These are phyloP conservation scores for Favolaschia claudopus DNA, from an alignment of 768 basidiomycete species.

Conservation along the genomic window DNA sequence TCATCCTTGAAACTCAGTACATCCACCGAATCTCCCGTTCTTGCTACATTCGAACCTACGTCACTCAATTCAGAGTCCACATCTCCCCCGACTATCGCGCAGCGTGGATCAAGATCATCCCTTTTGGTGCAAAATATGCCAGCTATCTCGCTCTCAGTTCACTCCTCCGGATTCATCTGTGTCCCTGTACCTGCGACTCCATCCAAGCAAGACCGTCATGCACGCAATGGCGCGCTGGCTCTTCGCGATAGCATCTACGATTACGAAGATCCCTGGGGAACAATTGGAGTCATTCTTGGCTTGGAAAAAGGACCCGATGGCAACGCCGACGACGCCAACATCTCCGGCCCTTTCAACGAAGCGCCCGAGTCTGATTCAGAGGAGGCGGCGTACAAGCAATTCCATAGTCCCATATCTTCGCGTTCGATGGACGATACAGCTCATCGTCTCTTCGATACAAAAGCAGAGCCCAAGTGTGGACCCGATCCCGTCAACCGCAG, in stretches of 20 bases:
- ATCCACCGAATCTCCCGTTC: too few relatives aligned
- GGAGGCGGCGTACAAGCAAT: too few relatives aligned
- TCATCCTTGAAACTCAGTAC: too few relatives aligned
- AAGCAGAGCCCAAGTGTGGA: too few relatives aligned
- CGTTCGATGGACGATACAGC: too few relatives aligned
- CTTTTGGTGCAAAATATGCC: neutral
- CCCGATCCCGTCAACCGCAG: too few relatives aligned
- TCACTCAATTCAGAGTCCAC: neutral
- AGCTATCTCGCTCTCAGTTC: conserved; percentile 3
- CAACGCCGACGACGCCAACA: neutral
- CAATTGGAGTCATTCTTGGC: conserved; percentile 52
- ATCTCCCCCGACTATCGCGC: neutral
- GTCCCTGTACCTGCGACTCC: neutral
- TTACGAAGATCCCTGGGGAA: conserved; percentile 53
- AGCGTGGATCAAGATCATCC: neutral
- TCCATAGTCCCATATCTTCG: too few relatives aligned
- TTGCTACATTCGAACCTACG: too few relatives aligned
- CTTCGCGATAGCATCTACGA: conserved; percentile 42
- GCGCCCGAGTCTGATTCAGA: neutral
- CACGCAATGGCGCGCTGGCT: conserved; percentile 51
- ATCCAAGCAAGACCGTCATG: neutral
- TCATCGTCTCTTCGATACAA: too few relatives aligned
- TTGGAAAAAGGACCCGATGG: conserved; percentile 18
- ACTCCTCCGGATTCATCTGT: neutral
- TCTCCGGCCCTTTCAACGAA: neutral